A percentile compares a stretch with the other conserved stretches of the same genome.
These are phyloP conservation scores for Boletus edulis DNA, from an alignment of 768 basidiomycete genomes.

Conservation along the genomic window DNA sequence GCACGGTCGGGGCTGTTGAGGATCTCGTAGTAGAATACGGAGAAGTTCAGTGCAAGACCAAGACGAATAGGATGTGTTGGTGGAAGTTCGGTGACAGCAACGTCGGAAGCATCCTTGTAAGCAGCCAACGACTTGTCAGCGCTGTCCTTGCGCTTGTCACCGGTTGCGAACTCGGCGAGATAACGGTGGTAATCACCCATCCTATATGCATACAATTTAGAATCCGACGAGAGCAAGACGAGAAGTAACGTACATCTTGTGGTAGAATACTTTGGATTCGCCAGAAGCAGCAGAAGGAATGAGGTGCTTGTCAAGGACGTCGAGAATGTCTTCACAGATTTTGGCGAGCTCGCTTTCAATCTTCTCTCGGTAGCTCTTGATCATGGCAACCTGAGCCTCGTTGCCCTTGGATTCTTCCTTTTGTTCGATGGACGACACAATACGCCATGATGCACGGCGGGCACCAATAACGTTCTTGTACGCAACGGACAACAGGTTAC, in stretches of 20 bases:
- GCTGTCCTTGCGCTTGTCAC: constrained; percentile 95
- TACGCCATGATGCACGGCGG: constrained; percentile 96
- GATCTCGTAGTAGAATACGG: constrained; percentile 99
- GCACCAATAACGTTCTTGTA: constrained; percentile 99
- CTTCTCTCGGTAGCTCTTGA: constrained; percentile 97
- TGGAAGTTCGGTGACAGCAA: constrained; percentile 93
- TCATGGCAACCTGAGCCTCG: constrained; percentile 93
- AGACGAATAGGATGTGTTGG: constrained; percentile 98
- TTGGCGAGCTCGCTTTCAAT: constrained; percentile 95
- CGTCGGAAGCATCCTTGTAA: constrained; percentile 97
- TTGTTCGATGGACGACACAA: constrained; percentile 97
- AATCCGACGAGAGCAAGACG: neutral
- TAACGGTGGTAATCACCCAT: constrained; percentile 99
- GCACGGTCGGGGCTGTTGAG: constrained; percentile 98
- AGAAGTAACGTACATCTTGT: constrained; percentile 80
- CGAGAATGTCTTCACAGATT: constrained; percentile 98
- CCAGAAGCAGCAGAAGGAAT: constrained; percentile 95
- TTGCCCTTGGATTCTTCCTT: constrained; percentile 99
- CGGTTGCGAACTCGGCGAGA: constrained; percentile 97
- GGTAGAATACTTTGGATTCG: constrained; percentile 99
- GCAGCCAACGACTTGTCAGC: constrained; percentile 97
- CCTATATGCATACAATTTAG: constrained; percentile 45
- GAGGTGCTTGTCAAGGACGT: constrained; percentile 96
- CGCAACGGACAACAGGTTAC: constrained; percentile 94
- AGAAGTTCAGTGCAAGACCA: constrained; percentile 98